Base-by-base conservation (phyloP, 148 eudicot genomes). In the Nepenthes mirabilis region DNA sequence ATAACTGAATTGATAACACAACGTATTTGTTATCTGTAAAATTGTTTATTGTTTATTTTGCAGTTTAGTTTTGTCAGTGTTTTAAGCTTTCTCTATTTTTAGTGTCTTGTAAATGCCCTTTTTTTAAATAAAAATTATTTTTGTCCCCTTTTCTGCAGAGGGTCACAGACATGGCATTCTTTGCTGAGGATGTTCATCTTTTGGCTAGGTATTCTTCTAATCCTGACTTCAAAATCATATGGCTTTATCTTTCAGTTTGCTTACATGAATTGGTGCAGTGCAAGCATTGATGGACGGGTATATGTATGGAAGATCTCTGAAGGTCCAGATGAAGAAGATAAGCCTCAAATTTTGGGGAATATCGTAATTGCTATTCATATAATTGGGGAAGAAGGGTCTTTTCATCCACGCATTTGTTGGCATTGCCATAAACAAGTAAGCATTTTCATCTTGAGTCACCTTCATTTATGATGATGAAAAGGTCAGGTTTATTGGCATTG, bases 81-180 rank as follows among this genome's bases (percentile, higher is more conserved):
- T 23, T 23, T 23, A 23, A 23, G 23, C 23, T 23, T 23, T 23
- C 23, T 23, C 23, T 23, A 23, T 23, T 23, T 23, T 8, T 5
- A 32, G 4, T 55, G 58, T 55, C 58, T 2, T 55, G 13, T 34
- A 33, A 55, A 11, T 54, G 12, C 6, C 45, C 6, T 8, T 40
- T 23, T 40, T 40, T 8, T 8, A 0, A 40, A 40, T 40, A 3
- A 4, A 3, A 4, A 40, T 40, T 3, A 3, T 14, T 53, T 40
- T 32, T 14, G 43, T 51, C 45, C 43, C 66, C 57, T 65, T 36
- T 59, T 12, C 59, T 67, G 51, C 86, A 93, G 99, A 82, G 99
- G 83, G 91, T 93, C 63, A 93, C 99, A 45, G 99, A 93, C 76
- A 93, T 93, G 99, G 95, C 91, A 71, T 93, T 89, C 74, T 93